These are phyloP conservation scores for Termitomyces sp. DNA, from an alignment of 768 basidiomycete genomes.

Conservation along the genomic window DNA sequence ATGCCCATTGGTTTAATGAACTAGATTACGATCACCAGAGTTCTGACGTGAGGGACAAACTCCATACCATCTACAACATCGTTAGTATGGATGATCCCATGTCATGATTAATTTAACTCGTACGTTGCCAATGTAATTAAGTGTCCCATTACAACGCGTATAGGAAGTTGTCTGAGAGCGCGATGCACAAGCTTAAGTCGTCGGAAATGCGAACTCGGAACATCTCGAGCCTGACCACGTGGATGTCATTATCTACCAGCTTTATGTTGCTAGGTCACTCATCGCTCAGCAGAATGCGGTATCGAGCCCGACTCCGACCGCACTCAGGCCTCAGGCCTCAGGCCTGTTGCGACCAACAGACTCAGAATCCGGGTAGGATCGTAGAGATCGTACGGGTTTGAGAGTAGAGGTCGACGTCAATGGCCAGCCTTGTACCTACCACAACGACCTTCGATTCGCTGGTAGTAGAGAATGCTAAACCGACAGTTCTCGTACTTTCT, in stretches of 20 bases:
- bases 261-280: too few species aligned
- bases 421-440: too few species aligned
- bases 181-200: neutral
- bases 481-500: too few species aligned
- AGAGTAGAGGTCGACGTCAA: too few species aligned
- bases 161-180: neutral
- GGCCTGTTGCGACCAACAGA: too few species aligned
- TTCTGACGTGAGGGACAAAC: neutral
- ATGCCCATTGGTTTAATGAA: constrained; percentile 95
- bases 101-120: neutral
- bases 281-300: too few species aligned
- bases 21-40: constrained; percentile 33
- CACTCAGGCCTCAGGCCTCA: too few species aligned
- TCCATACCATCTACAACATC: constrained; percentile 13
- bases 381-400: too few species aligned
- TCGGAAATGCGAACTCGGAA: neutral
- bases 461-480: too few species aligned
- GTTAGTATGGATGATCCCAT: neutral
- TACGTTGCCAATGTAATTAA: constrained; percentile 88
- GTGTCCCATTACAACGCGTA: constrained; percentile 62
- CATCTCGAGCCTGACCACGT: neutral
- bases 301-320: too few species aligned
- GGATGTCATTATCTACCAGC: neutral
- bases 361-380: too few species aligned
- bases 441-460: too few species aligned